Conservation (phyloP, 805 yeast species). For the Candida germanica region DNA sequence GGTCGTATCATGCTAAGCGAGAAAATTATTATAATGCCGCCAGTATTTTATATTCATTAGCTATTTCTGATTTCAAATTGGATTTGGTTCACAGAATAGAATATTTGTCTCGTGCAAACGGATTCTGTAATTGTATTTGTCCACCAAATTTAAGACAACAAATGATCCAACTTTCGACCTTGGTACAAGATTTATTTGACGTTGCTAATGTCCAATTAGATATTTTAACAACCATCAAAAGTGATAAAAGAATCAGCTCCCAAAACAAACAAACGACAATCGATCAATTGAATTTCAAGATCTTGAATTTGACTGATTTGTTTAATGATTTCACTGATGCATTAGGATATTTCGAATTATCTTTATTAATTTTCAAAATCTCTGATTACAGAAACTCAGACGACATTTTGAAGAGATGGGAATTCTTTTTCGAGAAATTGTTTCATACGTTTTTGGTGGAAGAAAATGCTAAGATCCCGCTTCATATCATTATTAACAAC, state of each 20-base stretch:
- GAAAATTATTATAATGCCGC: conserved; percentile 84
- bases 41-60: conserved; percentile 61
- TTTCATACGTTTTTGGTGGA: conserved; percentile 27
- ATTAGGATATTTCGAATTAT: conserved; percentile 79
- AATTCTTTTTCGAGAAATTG: conserved; percentile 56
- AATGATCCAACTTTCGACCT: conserved; percentile 64
- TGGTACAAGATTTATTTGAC: conserved; percentile 76
- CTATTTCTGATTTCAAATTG: conserved; percentile 70
- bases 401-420: conserved; percentile 81
- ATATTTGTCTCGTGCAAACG: conserved; percentile 85
- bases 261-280: conserved; percentile 51
- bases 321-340: conserved; percentile 88
- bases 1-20: conserved; percentile 85
- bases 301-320: conserved; percentile 71
- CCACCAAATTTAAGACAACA: conserved; percentile 75
- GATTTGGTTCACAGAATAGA: conserved; percentile 75
- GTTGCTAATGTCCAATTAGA: conserved; percentile 86
- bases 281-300: conserved; percentile 55
- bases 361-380: conserved; percentile 72
- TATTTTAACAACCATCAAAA: conserved; percentile 45
- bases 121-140: conserved; percentile 82
- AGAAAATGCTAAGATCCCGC: conserved; percentile 29
- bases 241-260: conserved; percentile 48
- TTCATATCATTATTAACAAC: conserved; percentile 35
- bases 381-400: conserved; percentile 84